These are phyloP conservation scores for Gaultheria prostrata DNA, from an alignment of 148 eudicot genomes.

Conservation along the genomic window DNA sequence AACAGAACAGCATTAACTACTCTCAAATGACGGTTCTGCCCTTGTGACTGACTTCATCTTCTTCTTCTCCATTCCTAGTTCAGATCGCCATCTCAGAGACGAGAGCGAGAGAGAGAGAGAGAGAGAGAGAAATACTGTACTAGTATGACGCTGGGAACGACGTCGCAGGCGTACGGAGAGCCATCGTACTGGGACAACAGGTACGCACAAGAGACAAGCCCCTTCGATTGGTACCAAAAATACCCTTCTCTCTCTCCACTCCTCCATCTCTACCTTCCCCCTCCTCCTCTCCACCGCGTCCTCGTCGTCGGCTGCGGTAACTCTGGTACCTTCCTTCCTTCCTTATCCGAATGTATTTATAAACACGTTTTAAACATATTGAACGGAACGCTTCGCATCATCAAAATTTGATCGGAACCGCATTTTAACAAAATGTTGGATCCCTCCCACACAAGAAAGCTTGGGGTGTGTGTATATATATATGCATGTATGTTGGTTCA, in stretches of 20 bases:
- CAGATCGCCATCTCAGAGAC: not conserved
- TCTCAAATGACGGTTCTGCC: not conserved
- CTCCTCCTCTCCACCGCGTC: slow-evolving; percentile 35
- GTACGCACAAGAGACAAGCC: slow-evolving; percentile 45
- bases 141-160: slow-evolving; percentile 28
- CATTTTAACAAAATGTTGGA: too few relatives aligned
- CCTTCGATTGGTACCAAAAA: slow-evolving; percentile 93
- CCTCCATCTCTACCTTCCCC: slow-evolving; percentile 41
- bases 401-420: too few relatives aligned
- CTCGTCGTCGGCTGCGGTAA: slow-evolving; percentile 81
- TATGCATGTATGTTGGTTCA: too few relatives aligned
- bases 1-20: not conserved
- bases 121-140: not conserved
- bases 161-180: slow-evolving; percentile 69
- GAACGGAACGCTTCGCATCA: too few relatives aligned
- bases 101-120: too few relatives aligned
- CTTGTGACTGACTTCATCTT: not conserved
- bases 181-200: slow-evolving; percentile 79
- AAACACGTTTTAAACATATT: too few relatives aligned
- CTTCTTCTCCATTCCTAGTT: not conserved
- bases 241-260: slow-evolving; percentile 66
- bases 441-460: too few relatives aligned
- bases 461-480: too few relatives aligned
- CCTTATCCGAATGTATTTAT: too few relatives aligned
- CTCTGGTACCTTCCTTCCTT: slow-evolving; percentile 39